A percentile compares a stretch with the other conserved stretches of the same genome.
Evolutionary conservation across 2,329 filamentous ascomycete genomes (phyloP).

Genomic region (Corinectria fuckeliana): DNA sequence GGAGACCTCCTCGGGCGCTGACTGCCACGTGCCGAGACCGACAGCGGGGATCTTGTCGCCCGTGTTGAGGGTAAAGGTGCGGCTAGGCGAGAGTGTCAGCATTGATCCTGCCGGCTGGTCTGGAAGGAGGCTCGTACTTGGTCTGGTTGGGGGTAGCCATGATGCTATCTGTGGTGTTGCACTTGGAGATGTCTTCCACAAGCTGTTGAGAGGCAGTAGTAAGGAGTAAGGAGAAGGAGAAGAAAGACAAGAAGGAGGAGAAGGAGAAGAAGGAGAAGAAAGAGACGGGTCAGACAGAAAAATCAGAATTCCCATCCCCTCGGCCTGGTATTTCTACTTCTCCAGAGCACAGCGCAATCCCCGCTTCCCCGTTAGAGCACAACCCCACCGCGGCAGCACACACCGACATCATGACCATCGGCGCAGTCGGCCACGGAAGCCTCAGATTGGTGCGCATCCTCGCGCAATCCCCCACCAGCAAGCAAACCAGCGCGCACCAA

Average conservation of each 20-base stretch:
- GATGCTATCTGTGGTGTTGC: conserved; percentile 1
- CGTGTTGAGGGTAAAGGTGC: conserved; percentile 72
- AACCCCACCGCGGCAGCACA: conserved; percentile 7
- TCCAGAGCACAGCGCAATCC: neutral
- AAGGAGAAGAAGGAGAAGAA: conserved; percentile 1
- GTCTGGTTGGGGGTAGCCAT: conserved; percentile 22
- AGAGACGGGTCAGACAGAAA: conserved; percentile 3
- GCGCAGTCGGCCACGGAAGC: conserved; percentile 3
- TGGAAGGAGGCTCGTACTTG: conserved; percentile 5
- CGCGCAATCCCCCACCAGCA: conserved; percentile 1
- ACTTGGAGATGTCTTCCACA: neutral
- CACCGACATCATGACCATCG: conserved; percentile 6
- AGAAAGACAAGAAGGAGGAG: neutral
- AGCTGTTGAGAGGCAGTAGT: neutral
- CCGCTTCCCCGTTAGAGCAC: neutral
- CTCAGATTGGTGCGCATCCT: conserved; percentile 23
- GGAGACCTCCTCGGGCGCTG: conserved; percentile 70
- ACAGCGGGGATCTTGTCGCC: conserved; percentile 80
- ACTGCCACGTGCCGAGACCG: conserved; percentile 83
- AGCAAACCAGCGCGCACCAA: too few relatives aligned
- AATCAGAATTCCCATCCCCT: conserved; percentile 3
- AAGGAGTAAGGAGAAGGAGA: neutral
- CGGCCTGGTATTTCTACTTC: conserved; percentile 13
- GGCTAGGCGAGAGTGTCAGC: conserved; percentile 18
- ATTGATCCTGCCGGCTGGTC: neutral